Base-by-base conservation (phyloP, 176 grass and related monocot species). In the Triticum dicoccoides region DNA sequence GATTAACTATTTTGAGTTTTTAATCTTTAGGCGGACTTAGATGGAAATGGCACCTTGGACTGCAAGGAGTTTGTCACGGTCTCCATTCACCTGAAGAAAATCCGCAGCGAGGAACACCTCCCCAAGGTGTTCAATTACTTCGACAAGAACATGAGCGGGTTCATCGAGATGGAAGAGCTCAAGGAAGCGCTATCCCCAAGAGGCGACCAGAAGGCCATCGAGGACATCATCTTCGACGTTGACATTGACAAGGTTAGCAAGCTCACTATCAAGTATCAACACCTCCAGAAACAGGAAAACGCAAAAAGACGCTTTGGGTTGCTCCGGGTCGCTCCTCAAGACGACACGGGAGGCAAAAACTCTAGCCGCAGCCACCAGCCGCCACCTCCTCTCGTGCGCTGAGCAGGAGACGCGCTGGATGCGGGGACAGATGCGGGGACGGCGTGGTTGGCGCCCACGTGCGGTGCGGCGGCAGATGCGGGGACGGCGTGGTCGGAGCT, bases 11-110 rank as follows among this genome's bases (percentile, higher is more conserved):
- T 64, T 42, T 79, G 11, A 35, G 13, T 71, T 44, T 87, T 27
- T 51, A 82, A 84, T 69, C 65, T 73, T 2, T 34, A 98, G 93
- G 96, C 91, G 21, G 96, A 98, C 84, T 79, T 91, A 24, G 93
- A 93, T 69, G 93, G 96, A 34, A 94, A 98, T 21, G 93, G 93
- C 10, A 93, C 86, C 47, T 81, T 98, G 75, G 91, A 98, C 54
- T 94, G 91, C 66, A 94, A 95, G 47, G 96, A 98, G 86, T 95
- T 98, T 75, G 91, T 95, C 77, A 94, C 96, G 11, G 88, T 98
- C 42, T 94, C 96, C 5, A 86, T 98, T 33, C 93, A 98, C 86
- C 84, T 95, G 80, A 95, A 94, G 45, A 98, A 93, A 73, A 95
- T 98, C 68, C 79, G 76, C 10, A 95, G 91, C 0, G 93, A 98